Conservation (phyloP, 225 moss, liverwort and hornwort genomes). For the Straminergon stramineum region DNA sequence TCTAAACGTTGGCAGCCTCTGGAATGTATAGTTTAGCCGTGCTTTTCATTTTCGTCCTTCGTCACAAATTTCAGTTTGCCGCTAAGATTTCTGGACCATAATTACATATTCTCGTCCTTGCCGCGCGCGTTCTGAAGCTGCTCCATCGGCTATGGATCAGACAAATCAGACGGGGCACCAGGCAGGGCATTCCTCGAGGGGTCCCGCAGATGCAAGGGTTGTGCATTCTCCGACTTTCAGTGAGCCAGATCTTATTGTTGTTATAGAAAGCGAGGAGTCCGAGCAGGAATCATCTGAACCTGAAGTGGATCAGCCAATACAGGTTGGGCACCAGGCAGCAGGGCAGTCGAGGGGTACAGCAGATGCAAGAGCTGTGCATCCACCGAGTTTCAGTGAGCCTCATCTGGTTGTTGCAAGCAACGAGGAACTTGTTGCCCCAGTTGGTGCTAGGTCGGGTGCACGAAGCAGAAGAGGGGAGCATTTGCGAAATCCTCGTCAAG, state of each 20-base stretch:
- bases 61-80: neutral
- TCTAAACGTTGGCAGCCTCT: too few relatives aligned
- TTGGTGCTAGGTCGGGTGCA: neutral
- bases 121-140: too few relatives aligned
- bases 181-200: neutral
- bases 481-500: neutral
- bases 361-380: neutral
- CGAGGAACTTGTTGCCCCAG: too few relatives aligned
- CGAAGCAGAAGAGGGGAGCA: neutral
- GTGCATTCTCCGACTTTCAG: neutral
- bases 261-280: neutral
- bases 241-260: neutral
- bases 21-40: neutral
- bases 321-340: neutral
- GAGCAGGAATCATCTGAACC: neutral
- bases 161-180: too few relatives aligned
- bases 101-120: neutral
- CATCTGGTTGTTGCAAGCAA: neutral
- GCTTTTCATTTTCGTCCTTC: too few relatives aligned
- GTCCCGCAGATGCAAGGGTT: neutral
- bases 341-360: neutral
- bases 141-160: neutral
- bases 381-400: neutral
- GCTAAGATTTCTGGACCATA: neutral
- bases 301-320: neutral